Conservation (phyloP, 2,329 filamentous ascomycete genomes). For the Fusarium musae region DNA sequence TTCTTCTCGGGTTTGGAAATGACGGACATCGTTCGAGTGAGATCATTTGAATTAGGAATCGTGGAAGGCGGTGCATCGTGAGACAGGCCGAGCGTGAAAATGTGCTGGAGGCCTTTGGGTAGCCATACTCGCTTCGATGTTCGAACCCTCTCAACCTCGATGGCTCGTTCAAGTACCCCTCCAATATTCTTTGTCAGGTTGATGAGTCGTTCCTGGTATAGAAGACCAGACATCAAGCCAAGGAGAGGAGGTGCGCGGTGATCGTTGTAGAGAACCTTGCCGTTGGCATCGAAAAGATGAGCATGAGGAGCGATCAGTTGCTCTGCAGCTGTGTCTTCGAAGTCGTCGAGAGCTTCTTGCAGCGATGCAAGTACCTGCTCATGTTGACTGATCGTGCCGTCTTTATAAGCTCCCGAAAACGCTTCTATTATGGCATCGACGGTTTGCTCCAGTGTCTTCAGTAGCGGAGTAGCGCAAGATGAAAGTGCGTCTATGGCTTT, state of each 20-base stretch:
- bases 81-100: constrained; percentile 2
- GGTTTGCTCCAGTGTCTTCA: background rate
- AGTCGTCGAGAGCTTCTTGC: constrained; percentile 9
- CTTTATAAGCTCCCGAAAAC: background rate
- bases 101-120: constrained; percentile 4
- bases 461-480: background rate
- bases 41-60: background rate
- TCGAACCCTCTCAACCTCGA: constrained; percentile 8
- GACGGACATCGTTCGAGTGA: constrained; percentile 1
- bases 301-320: constrained; percentile 4
- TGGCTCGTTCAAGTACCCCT: background rate
- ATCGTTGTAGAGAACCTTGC: constrained; percentile 1
- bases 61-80: constrained; percentile 20
- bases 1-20: constrained; percentile 18
- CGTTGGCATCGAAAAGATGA: constrained; percentile 9
- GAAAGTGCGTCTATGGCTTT: background rate
- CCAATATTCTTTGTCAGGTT: constrained; percentile 8
- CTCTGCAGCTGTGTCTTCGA: constrained; percentile 11
- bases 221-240: constrained; percentile 13
- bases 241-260: constrained; percentile 7
- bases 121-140: constrained; percentile 3
- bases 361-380: background rate
- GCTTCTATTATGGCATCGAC: background rate
- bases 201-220: constrained; percentile 12
- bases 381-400: background rate